Conservation (phyloP, 768 basidiomycete species). For the Lactarius indigo region DNA sequence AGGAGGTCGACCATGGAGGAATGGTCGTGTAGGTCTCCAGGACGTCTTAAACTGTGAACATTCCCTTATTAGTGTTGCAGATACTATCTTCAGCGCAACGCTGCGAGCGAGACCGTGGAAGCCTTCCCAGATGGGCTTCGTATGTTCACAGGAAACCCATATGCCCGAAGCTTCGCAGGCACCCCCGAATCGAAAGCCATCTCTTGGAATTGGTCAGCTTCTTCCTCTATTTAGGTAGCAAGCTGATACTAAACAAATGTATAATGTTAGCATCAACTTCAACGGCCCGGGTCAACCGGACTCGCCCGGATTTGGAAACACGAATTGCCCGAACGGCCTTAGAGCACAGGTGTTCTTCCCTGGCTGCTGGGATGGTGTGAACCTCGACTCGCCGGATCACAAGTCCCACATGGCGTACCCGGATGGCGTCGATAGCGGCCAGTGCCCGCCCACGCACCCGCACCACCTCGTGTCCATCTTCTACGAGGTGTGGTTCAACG, state of each 20-base stretch:
- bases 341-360: slow-evolving; percentile 34
- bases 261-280: background rate
- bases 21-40: slow-evolving; percentile 21
- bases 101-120: background rate
- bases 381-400: slow-evolving; percentile 37
- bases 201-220: slow-evolving; percentile 26
- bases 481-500: slow-evolving; percentile 37
- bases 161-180: slow-evolving; percentile 29
- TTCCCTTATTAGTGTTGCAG: slow-evolving; percentile 7
- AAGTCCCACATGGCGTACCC: slow-evolving; percentile 38
- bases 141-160: slow-evolving; percentile 30
- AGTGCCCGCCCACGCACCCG: background rate
- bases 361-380: slow-evolving; percentile 39
- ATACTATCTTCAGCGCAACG: slow-evolving; percentile 18
- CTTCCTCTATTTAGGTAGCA: background rate
- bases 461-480: slow-evolving; percentile 44
- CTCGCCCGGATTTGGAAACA: slow-evolving; percentile 23
- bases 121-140: slow-evolving; percentile 27
- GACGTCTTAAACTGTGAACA: background rate
- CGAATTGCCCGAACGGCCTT: slow-evolving; percentile 30
- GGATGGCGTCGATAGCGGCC: background rate
- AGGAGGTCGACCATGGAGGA: slow-evolving; percentile 17
- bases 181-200: slow-evolving; percentile 25
- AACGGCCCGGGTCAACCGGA: background rate
- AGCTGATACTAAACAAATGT: background rate